A percentile compares a stretch with the other conserved stretches of the same genome.
These are phyloP conservation scores for Planoprotostelium fungivorum DNA, from an alignment of 78 protist species.

Conservation along the genomic window DNA sequence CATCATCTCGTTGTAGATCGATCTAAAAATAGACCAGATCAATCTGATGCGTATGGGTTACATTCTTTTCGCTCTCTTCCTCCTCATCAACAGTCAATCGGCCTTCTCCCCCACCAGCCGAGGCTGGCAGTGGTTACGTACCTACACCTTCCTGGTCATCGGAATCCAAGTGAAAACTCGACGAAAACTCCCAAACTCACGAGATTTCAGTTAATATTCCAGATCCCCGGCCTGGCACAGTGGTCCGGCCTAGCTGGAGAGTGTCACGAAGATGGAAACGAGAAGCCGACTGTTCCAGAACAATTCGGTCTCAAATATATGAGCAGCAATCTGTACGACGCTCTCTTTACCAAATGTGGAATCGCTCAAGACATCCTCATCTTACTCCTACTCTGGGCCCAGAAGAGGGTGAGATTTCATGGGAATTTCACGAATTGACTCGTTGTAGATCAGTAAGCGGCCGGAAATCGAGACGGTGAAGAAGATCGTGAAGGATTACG, in stretches of 20 bases:
- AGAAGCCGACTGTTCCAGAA: no score
- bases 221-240: background rate
- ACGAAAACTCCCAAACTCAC: background rate
- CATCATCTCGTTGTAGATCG: no score
- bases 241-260: no score
- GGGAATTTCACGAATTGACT: background rate
- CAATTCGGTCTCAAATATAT: background rate
- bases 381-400: background rate
- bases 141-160: background rate
- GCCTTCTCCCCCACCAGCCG: background rate
- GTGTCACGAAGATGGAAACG: no score
- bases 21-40: no score
- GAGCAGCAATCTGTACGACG: background rate
- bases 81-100: background rate
- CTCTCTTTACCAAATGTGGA: background rate
- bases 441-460: background rate
- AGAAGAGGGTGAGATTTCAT: background rate
- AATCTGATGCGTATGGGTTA: background rate
- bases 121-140: background rate
- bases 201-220: background rate
- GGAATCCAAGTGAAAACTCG: background rate
- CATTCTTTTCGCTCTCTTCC: background rate
- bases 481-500: background rate
- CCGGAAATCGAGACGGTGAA: background rate
- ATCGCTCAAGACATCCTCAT: background rate